phyloP scores from a whole-genome alignment of 2,329 filamentous ascomycete species.

The Niveomyces coronatus region DNA sequence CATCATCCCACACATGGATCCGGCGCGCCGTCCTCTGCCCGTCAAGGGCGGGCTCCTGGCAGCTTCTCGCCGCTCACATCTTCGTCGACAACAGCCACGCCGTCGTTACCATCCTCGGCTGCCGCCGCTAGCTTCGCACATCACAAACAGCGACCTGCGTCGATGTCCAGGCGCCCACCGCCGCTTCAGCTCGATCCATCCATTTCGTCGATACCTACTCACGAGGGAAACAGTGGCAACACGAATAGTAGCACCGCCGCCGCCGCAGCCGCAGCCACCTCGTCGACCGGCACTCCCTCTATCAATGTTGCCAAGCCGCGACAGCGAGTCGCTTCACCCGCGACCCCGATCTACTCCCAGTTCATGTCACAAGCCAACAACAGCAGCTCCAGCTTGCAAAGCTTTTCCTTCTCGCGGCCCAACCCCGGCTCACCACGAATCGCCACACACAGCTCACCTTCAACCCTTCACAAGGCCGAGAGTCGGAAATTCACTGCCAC shows the following conservation, averaged over 20 bases:
- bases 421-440: constrained; percentile 22
- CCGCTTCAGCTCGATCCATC: constrained; percentile 23
- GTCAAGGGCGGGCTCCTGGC: constrained; percentile 36
- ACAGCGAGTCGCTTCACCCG: constrained; percentile 25
- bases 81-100: constrained; percentile 16
- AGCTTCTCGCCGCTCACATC: constrained; percentile 43
- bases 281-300: constrained; percentile 17
- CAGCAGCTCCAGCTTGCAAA: constrained; percentile 33
- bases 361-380: constrained; percentile 38
- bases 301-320: constrained; percentile 38
- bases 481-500: constrained; percentile 59
- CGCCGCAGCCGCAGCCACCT: constrained; percentile 17
- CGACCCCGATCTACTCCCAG: constrained; percentile 38
- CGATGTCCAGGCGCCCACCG: constrained; percentile 19
- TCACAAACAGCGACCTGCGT: constrained; percentile 13
- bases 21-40: constrained; percentile 23
- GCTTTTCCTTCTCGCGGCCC: constrained; percentile 53
- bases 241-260: constrained; percentile 10
- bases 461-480: constrained; percentile 32
- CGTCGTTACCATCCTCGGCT: constrained; percentile 13
- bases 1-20: constrained; percentile 26
- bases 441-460: constrained; percentile 19
- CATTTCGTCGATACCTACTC: constrained; percentile 1
- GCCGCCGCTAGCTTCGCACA: constrained; percentile 14
- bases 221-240: neutral